Percentiles rank a stretch among this genome's conserved stretches.
Evolutionary conservation across 768 basidiomycete genomes (phyloP).

Genomic region (Rhodotorula toruloides): DNA sequence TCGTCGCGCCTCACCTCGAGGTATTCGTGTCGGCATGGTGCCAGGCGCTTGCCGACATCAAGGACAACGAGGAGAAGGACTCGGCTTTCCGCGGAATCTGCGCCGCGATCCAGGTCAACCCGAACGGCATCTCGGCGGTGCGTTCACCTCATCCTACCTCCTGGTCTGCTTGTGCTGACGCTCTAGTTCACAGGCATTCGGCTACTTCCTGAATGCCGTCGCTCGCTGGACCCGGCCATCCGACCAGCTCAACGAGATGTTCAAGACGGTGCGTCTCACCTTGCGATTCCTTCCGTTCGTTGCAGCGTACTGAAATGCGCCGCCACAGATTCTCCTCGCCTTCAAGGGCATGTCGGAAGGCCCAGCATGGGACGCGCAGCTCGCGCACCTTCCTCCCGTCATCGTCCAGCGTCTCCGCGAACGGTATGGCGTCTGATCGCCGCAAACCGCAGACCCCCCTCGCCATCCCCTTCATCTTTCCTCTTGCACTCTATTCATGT

Average conservation of each 20-base stretch:
- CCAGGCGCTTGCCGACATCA: slow-evolving; percentile 92
- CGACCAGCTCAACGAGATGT: slow-evolving; percentile 85
- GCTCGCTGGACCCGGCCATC: slow-evolving; percentile 93
- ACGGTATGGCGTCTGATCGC: slow-evolving; percentile 71
- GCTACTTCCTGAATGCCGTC: slow-evolving; percentile 98
- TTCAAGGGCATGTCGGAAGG: slow-evolving; percentile 79
- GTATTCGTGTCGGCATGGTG: slow-evolving; percentile 72
- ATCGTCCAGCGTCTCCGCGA: slow-evolving; percentile 80
- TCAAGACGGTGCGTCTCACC: slow-evolving; percentile 56
- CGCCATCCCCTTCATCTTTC: neutral
- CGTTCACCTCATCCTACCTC: neutral
- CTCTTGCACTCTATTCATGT: neutral
- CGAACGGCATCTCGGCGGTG: slow-evolving; percentile 56
- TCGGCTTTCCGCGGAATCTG: slow-evolving; percentile 97
- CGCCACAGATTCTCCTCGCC: slow-evolving; percentile 63
- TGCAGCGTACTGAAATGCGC: neutral
- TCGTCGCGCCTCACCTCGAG: slow-evolving; percentile 66
- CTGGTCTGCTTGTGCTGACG: neutral
- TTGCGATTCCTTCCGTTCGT: neutral
- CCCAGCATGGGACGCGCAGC: slow-evolving; percentile 76
- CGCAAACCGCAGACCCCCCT: neutral
- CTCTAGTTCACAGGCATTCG: slow-evolving; percentile 59
- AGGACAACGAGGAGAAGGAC: slow-evolving; percentile 99
- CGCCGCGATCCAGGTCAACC: slow-evolving; percentile 89
- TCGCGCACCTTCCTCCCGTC: slow-evolving; percentile 73